phyloP scores from a whole-genome alignment of 768 basidiomycete species.

The Coprinopsis cinerea region DNA sequence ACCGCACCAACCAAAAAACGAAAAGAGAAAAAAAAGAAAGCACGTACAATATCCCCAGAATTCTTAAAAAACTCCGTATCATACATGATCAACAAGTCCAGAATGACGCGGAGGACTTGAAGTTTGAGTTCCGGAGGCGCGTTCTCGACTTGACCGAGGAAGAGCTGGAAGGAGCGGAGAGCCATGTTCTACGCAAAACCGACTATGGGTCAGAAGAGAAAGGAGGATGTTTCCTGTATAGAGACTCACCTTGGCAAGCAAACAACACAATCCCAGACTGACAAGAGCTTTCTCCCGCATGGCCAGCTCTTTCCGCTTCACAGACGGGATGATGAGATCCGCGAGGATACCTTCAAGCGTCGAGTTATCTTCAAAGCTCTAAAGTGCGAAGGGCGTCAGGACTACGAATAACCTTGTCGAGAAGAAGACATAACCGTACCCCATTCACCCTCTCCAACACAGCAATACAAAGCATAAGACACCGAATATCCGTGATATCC shows the following conservation, averaged over 20 bases:
- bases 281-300: slow-evolving; percentile 79
- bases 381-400: slow-evolving; percentile 18
- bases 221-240: background rate
- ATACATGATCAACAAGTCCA: slow-evolving; percentile 89
- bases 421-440: too few species aligned
- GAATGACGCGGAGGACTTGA: slow-evolving; percentile 77
- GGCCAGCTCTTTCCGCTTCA: slow-evolving; percentile 79
- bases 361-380: slow-evolving; percentile 73
- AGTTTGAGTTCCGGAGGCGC: slow-evolving; percentile 73
- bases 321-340: slow-evolving; percentile 87
- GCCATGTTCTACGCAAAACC: slow-evolving; percentile 47
- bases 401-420: background rate
- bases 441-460: slow-evolving; percentile 90
- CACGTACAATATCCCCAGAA: slow-evolving; percentile 37
- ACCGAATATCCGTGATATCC: slow-evolving; percentile 75
- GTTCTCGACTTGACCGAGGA: slow-evolving; percentile 73
- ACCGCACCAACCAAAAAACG: background rate
- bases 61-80: slow-evolving; percentile 69
- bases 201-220: background rate
- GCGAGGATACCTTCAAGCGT: slow-evolving; percentile 75
- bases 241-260: slow-evolving; percentile 63
- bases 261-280: slow-evolving; percentile 76
- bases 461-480: slow-evolving; percentile 75
- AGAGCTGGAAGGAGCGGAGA: slow-evolving; percentile 69
- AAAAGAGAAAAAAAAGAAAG: background rate